Conservation (phyloP, 352 stramenopile genomes). For the Phytophthora pisi region DNA sequence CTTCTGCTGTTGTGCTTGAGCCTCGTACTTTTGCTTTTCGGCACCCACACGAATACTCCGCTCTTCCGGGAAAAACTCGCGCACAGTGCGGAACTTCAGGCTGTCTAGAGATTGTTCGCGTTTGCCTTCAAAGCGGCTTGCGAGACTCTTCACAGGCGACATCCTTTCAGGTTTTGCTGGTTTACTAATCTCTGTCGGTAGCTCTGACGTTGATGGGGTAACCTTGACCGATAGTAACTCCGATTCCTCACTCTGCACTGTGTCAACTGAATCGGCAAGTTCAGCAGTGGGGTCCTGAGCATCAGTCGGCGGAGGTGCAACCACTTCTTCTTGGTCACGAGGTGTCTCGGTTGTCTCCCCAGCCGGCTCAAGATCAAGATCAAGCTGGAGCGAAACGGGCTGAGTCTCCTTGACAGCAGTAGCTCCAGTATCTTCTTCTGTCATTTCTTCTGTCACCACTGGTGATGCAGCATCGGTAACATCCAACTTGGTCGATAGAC, state of each 20-base stretch:
- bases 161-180: constrained; percentile 26
- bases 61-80: constrained; percentile 45
- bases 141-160: constrained; percentile 47
- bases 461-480: neutral
- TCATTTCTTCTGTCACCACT: neutral
- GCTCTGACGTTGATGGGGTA: constrained; percentile 8
- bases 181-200: neutral
- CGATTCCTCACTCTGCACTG: neutral
- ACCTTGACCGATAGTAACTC: constrained; percentile 25
- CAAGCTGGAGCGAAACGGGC: constrained; percentile 17
- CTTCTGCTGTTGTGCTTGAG: constrained; percentile 38
- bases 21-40: constrained; percentile 48
- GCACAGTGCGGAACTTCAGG: constrained; percentile 47
- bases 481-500: neutral
- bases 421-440: neutral
- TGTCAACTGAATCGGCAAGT: neutral
- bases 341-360: neutral
- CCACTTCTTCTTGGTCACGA: constrained; percentile 7
- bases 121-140: constrained; percentile 47
- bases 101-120: constrained; percentile 41
- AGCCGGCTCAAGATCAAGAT: constrained; percentile 8
- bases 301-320: neutral
- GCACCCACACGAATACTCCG: constrained; percentile 41
- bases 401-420: constrained; percentile 1
- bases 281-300: neutral